Base-by-base conservation (phyloP, 2,329 filamentous ascomycete genomes). In the Penicillium sp. region DNA sequence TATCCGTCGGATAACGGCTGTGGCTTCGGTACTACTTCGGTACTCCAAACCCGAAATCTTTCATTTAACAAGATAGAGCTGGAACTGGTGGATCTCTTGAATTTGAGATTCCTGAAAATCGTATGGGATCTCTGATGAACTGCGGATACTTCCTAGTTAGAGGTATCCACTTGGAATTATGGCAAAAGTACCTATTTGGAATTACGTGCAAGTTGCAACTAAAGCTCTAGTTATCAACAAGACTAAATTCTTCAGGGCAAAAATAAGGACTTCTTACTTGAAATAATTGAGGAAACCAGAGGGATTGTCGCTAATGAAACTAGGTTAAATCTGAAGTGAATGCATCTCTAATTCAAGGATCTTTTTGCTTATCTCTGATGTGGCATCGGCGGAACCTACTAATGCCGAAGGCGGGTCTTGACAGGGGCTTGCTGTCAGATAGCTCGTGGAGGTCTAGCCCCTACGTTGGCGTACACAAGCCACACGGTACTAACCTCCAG, bases 1-100 rank as follows among this genome's bases (percentile, higher is more conserved):
- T n/a, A n/a, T n/a, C n/a, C n/a, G n/a, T n/a, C n/a, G n/a, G 40
- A 38, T 44, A 40, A 40, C 51, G 56, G 55, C 36, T 52, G 55
- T 57, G 52, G 52, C 47, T 56, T 54, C 50, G 50, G 51, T 26
- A 42, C 42, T 51, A 47, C 46, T 20, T 20, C 18, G 2, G 1
- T 20, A 20, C 18, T 20, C 18, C 18, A 20, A 20, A 47, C 40
- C 45, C 38, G 46, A 49, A 22, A 51, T 47, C 37, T 49, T n/a
- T n/a, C n/a, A n/a, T n/a, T n/a, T n/a, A n/a, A n/a, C n/a, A n/a
- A n/a, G n/a, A 32, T 32, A 40, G 40, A 35, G 20, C 35, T 5
- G 29, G 36, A 27, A 11, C 10, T 8, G 26, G 31, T 8, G 29
- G 37, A 34, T 18, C 14, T 18, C 10, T 44, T 20, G 32, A 14